phyloP scores from a whole-genome alignment of 1,139 yeast genomes.

The Suhomyces atakaporum region DNA sequence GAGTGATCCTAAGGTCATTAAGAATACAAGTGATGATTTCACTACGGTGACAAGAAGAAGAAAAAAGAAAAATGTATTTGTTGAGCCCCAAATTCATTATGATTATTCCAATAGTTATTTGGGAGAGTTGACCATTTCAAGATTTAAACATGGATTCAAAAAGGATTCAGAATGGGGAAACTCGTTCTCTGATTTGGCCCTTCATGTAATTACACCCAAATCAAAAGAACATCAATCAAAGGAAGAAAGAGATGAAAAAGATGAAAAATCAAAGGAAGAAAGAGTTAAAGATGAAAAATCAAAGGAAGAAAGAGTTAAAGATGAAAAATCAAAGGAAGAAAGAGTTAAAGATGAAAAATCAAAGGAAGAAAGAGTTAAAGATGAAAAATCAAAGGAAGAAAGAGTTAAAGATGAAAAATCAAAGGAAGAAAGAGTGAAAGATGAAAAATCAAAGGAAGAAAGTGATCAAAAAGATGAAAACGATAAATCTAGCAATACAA shows the following conservation, averaged over 20 bases:
- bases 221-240: background rate
- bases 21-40: conserved; percentile 29
- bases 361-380: too few relatives aligned
- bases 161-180: conserved; percentile 49
- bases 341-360: too few relatives aligned
- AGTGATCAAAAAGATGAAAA: too few relatives aligned
- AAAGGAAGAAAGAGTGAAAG: too few relatives aligned
- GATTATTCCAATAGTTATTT: conserved; percentile 37
- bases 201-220: conserved; percentile 28
- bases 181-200: conserved; percentile 55
- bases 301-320: too few relatives aligned
- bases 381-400: too few relatives aligned
- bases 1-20: conserved; percentile 9
- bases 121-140: conserved; percentile 18
- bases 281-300: too few relatives aligned
- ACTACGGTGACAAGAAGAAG: conserved; percentile 28
- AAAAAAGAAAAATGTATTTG: conserved; percentile 24
- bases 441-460: too few relatives aligned
- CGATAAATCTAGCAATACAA: too few relatives aligned
- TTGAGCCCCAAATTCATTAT: conserved; percentile 41
- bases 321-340: too few relatives aligned
- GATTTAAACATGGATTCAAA: conserved; percentile 19
- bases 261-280: background rate
- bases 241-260: background rate
- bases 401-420: too few relatives aligned